Base-by-base conservation (phyloP, 2,329 filamentous ascomycete species). In the Claviceps sp. region DNA sequence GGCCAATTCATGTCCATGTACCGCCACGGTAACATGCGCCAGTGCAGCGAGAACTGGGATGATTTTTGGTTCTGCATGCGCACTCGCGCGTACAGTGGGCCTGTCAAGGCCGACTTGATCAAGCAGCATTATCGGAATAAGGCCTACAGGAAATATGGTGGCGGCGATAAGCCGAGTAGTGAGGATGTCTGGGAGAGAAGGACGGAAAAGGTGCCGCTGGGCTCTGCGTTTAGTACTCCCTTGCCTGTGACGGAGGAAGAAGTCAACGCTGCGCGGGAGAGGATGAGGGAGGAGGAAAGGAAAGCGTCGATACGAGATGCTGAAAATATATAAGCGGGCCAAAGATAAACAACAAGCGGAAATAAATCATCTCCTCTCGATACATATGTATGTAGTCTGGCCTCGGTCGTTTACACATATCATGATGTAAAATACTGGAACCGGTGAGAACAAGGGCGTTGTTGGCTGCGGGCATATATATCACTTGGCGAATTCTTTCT, bases 31-130 rank as follows among this genome's bases (percentile, higher is more conserved):
- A 71, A 75, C 43, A 72, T 95, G 61, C 80, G 84, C 45, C 76
- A 79, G 3, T 98, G 93, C 74, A 80, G 75, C 55, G 85, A 94
- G 58, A 83, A 89, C 56, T 96, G 91, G 89, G 79, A 84, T 55
- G 87, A 95, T 67, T 97, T 95, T 69, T 95, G 90, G 86, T 91
- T 96, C 71, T 98, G 93, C 74, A 96, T 97, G 90, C 83, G 87
- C 57, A 83, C 82, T 39, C 82, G 85, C 61, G 76, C 77, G 2
- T 81, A 81, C 61, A 67, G 75, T 0, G 76, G 79, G 23, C 69
- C 75, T 44, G 71, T 80, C 58, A 80, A 80, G 60, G 80, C 78
- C 54, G 76, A 73, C 50, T 74, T 76, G 59, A 76, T 94, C 51
- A 73, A 74, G 54, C 79, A 80, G 47, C 80, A 83, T 67, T 88